Conservation (phyloP, 805 yeast genomes). For the Allodekkera sacchari region DNA sequence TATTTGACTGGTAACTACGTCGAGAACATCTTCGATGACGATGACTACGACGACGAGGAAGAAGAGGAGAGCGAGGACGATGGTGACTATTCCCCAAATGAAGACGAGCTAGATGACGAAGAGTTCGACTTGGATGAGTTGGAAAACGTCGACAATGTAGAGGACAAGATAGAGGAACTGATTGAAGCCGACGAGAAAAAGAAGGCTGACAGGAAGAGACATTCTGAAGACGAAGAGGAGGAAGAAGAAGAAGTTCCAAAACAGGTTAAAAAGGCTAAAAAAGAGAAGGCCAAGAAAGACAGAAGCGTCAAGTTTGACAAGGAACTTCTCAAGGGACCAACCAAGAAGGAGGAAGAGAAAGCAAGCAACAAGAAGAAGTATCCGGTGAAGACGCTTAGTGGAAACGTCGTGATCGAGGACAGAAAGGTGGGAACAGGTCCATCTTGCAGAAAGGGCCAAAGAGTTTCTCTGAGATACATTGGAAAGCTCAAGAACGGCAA, state of each 20-base stretch:
- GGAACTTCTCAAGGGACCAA: slow-evolving; percentile 52
- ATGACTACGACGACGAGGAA: slow-evolving; percentile 42
- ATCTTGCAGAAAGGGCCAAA: slow-evolving; percentile 78
- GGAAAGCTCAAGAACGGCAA: slow-evolving; percentile 97
- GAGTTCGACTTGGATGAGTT: slow-evolving; percentile 52
- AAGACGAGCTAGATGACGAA: slow-evolving; percentile 52
- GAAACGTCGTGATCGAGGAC: slow-evolving; percentile 93
- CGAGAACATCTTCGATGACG: slow-evolving; percentile 87
- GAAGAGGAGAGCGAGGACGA: slow-evolving; percentile 41
- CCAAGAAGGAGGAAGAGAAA: slow-evolving; percentile 15
- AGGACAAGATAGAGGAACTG: slow-evolving; percentile 66
- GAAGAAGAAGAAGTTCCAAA: slow-evolving; percentile 15
- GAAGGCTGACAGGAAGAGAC: slow-evolving; percentile 23
- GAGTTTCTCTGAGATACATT: slow-evolving; percentile 93
- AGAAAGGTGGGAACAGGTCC: slow-evolving; percentile 84
- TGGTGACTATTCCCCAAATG: slow-evolving; percentile 56
- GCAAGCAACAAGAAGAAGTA: slow-evolving; percentile 38
- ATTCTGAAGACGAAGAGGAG: slow-evolving; percentile 19
- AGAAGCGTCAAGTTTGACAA: slow-evolving; percentile 77
- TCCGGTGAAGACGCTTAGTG: slow-evolving; percentile 74
- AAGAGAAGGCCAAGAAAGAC: slow-evolving; percentile 17
- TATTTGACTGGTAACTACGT: slow-evolving; percentile 93
- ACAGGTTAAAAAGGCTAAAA: slow-evolving; percentile 14
- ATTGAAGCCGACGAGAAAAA: slow-evolving; percentile 52
- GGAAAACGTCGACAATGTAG: slow-evolving; percentile 64